Conservation (phyloP, 2,329 filamentous ascomycete species). For the Fusarium graminum region DNA sequence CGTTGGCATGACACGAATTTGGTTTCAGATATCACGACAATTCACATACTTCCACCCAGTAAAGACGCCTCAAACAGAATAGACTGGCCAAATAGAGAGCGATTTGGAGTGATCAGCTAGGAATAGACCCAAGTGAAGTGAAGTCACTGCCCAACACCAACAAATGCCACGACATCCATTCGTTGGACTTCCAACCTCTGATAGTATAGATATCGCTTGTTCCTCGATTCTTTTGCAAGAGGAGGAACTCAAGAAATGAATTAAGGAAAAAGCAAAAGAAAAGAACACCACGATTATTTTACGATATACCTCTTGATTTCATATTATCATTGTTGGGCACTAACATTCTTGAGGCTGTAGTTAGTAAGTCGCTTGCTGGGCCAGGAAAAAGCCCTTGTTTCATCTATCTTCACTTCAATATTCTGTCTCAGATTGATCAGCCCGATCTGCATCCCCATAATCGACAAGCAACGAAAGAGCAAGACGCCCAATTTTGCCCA, state of each 20-base stretch:
- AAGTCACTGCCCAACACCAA: neutral
- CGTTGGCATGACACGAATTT: neutral
- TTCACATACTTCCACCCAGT: slow-evolving; percentile 1
- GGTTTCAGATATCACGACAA: neutral
- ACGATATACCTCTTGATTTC: neutral
- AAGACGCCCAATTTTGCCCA: neutral
- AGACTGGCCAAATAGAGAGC: slow-evolving; percentile 1
- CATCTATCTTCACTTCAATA: neutral
- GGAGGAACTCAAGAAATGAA: neutral
- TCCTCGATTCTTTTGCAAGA: neutral
- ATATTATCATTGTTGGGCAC: neutral
- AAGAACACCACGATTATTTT: neutral
- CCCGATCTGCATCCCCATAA: slow-evolving; percentile 12
- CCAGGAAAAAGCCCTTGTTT: slow-evolving; percentile 11
- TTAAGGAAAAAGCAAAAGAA: neutral
- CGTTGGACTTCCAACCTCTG: neutral
- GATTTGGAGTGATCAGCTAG: neutral
- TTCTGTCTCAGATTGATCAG: neutral
- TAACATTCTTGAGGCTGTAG: slow-evolving; percentile 2
- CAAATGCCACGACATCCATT: neutral
- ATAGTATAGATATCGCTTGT: neutral
- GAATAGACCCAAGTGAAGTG: neutral
- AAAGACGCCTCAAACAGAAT: slow-evolving; percentile 10
- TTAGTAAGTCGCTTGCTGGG: neutral
- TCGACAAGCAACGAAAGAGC: neutral